Conservation (phyloP, 257 asterid genomes). For the Solanum bukasovii region DNA sequence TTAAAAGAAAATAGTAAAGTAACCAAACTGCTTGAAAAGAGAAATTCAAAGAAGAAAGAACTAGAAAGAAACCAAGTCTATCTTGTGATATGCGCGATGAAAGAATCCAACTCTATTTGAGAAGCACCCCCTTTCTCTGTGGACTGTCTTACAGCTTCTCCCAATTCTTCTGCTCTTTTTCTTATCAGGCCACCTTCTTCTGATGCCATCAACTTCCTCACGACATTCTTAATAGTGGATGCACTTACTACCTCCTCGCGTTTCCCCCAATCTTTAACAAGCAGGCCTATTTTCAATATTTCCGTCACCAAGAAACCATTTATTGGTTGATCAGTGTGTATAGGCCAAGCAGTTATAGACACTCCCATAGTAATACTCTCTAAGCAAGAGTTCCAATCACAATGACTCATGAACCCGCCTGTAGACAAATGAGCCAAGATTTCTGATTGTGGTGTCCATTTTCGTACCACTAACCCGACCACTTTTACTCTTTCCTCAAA, state of each 20-base stretch:
- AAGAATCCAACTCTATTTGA: background rate
- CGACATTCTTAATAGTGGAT: background rate
- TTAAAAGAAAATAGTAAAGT: no score
- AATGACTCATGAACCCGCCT: background rate
- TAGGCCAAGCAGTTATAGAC: background rate
- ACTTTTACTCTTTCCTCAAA: background rate
- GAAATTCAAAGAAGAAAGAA: no score
- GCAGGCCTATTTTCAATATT: background rate
- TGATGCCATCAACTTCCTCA: background rate
- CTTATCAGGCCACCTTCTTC: background rate
- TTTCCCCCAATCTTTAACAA: background rate
- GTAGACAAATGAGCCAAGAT: background rate
- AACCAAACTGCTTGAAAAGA: background rate
- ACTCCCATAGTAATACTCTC: background rate
- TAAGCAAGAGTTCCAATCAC: background rate
- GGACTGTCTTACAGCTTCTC: background rate
- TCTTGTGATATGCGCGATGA: background rate
- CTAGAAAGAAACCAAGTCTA: background rate
- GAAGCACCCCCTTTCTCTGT: background rate
- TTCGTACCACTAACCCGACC: background rate
- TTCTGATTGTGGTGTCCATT: background rate
- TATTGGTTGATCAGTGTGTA: background rate
- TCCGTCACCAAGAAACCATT: background rate
- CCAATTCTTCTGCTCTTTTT: background rate
- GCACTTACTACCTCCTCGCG: background rate